A percentile compares a stretch with the other conserved stretches of the same genome.
phyloP scores from a whole-genome alignment of 345 rosid genomes.

The Eucalyptus cloeziana region DNA sequence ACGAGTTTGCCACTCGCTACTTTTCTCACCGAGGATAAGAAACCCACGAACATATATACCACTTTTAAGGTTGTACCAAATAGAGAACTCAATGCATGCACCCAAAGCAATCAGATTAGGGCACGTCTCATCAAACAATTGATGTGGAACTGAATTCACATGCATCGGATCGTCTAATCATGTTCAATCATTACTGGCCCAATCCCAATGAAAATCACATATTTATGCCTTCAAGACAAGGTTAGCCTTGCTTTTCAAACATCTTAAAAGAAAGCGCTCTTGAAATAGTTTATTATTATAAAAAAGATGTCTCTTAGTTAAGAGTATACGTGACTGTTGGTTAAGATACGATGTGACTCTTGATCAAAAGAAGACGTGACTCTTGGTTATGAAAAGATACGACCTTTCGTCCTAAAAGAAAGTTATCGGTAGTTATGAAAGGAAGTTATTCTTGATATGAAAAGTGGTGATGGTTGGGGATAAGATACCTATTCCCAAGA shows the following conservation, averaged over 20 bases:
- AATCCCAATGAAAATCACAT: not conserved
- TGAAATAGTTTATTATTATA: no score
- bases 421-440: no score
- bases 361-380: no score
- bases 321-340: no score
- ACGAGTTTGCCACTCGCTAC: not conserved
- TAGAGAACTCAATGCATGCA: not conserved
- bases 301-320: no score
- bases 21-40: not conserved
- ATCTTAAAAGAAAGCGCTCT: not conserved
- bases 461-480: no score
- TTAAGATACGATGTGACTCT: no score
- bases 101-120: not conserved
- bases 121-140: not conserved
- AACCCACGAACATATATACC: not conserved
- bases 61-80: not conserved
- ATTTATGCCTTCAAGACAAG: not conserved
- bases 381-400: no score
- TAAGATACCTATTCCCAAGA: no score
- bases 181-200: not conserved
- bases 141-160: not conserved
- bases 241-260: not conserved
- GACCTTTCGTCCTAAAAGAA: rapidly evolving
- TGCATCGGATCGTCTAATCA: not conserved
- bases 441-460: no score